These are phyloP conservation scores for Cladophialophora chaetospira DNA, from an alignment of 2,329 filamentous ascomycete species.

Conservation along the genomic window DNA sequence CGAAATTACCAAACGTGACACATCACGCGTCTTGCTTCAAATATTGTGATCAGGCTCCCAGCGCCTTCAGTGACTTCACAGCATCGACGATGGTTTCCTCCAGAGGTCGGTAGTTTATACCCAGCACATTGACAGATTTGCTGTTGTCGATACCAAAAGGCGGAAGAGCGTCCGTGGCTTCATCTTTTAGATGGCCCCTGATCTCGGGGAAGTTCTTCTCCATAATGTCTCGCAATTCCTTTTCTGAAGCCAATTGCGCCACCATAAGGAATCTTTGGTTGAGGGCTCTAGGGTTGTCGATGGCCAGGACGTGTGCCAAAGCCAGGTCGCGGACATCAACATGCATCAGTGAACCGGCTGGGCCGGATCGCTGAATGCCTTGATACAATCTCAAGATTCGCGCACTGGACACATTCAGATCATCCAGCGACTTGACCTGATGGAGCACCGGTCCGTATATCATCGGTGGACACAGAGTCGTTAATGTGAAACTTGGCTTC, in stretches of 20 bases:
- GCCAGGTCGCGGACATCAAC: conserved; percentile 31
- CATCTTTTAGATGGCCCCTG: conserved; percentile 11
- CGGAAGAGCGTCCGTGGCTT: conserved; percentile 21
- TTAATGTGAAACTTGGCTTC: conserved; percentile 40
- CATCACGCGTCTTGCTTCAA: too few relatives aligned
- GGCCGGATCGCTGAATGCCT: conserved; percentile 35
- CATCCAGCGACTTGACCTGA: conserved; percentile 29
- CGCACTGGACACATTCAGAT: conserved; percentile 43
- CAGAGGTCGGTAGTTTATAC: conserved; percentile 42
- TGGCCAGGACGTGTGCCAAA: conserved; percentile 24
- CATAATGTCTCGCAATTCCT: conserved; percentile 24
- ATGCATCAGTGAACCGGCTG: conserved; percentile 18
- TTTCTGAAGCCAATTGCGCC: conserved; percentile 15
- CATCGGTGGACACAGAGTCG: conserved; percentile 49
- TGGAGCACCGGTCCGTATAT: conserved; percentile 45
- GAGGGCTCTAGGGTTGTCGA: conserved; percentile 21
- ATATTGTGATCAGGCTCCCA: too few relatives aligned
- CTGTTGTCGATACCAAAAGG: conserved; percentile 43
- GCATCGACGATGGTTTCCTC: conserved; percentile 43
- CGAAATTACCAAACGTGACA: too few relatives aligned
- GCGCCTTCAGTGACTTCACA: conserved; percentile 59
- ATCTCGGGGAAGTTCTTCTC: conserved; percentile 24
- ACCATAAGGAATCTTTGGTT: conserved; percentile 27
- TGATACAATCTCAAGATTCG: conserved; percentile 37
- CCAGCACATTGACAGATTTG: conserved; percentile 44